Conservation (phyloP, 495 filamentous ascomycete species). For the Penicillium bialowiezense region DNA sequence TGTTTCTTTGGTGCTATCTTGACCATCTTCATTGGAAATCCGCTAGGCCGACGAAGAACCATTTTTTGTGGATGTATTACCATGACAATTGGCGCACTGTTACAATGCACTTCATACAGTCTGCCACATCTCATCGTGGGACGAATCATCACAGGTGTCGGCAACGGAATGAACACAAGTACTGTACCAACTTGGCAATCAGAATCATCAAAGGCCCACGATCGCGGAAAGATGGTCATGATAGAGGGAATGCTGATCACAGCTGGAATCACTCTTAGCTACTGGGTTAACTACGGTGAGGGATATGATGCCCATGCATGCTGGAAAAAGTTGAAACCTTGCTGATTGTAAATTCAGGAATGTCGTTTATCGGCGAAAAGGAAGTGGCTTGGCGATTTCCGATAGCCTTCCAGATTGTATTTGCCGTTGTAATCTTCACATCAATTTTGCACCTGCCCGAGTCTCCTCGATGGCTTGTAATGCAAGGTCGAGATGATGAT, state of each 20-base stretch:
- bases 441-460: constrained; percentile 63
- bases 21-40: constrained; percentile 68
- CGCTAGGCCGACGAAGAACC: constrained; percentile 63
- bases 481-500: constrained; percentile 61
- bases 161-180: constrained; percentile 58
- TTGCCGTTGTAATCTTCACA: constrained; percentile 55
- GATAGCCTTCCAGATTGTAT: constrained; percentile 67
- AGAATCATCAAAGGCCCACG: constrained; percentile 66
- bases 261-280: constrained; percentile 62
- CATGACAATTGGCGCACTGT: constrained; percentile 62
- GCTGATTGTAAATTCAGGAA: constrained; percentile 17
- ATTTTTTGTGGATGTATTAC: constrained; percentile 65
- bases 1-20: constrained; percentile 70
- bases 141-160: constrained; percentile 65
- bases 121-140: constrained; percentile 64
- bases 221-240: constrained; percentile 74
- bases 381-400: constrained; percentile 69
- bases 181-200: constrained; percentile 54
- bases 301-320: background rate
- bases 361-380: constrained; percentile 55
- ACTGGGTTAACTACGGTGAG: constrained; percentile 69
- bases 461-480: constrained; percentile 69
- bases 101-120: constrained; percentile 60
- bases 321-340: background rate
- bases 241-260: constrained; percentile 69